These are phyloP conservation scores for Xylariomycetidae sp. DNA, from an alignment of 2,329 filamentous ascomycete genomes.

Conservation along the genomic window DNA sequence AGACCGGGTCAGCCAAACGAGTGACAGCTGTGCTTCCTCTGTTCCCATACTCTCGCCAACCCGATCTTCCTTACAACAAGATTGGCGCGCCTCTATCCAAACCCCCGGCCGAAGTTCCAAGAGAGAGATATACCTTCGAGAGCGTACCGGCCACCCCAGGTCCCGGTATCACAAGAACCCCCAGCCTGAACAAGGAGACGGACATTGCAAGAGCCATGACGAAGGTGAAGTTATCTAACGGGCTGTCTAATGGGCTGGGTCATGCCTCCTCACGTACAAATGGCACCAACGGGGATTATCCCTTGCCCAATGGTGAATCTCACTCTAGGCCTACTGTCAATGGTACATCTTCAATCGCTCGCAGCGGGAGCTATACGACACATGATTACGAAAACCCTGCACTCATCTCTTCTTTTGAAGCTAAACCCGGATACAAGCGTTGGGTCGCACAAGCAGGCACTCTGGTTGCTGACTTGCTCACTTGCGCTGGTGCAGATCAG, in stretches of 20 bases:
- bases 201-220: conserved; percentile 72
- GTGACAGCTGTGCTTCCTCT: conserved; percentile 92
- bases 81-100: conserved; percentile 81
- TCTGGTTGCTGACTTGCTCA: conserved; percentile 87
- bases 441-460: conserved; percentile 98
- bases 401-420: conserved; percentile 57
- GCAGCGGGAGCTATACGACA: conserved; percentile 49
- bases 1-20: conserved; percentile 83
- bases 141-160: conserved; percentile 84
- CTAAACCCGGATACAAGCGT: conserved; percentile 92
- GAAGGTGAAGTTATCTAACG: conserved; percentile 56
- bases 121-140: conserved; percentile 78
- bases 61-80: conserved; percentile 96
- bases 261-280: too few species aligned
- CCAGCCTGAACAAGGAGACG: conserved; percentile 61
- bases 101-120: conserved; percentile 45
- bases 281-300: conserved; percentile 24
- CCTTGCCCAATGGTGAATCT: conserved; percentile 17
- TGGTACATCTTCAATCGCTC: conserved; percentile 32
- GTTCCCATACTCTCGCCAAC: conserved; percentile 95
- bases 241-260: conserved; percentile 32
- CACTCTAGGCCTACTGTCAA: conserved; percentile 25
- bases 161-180: conserved; percentile 63
- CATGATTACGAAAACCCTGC: conserved; percentile 61
- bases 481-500: conserved; percentile 94